These are phyloP conservation scores for Chrysoporthe puriensis DNA, from an alignment of 2,329 filamentous ascomycete genomes.

Conservation along the genomic window DNA sequence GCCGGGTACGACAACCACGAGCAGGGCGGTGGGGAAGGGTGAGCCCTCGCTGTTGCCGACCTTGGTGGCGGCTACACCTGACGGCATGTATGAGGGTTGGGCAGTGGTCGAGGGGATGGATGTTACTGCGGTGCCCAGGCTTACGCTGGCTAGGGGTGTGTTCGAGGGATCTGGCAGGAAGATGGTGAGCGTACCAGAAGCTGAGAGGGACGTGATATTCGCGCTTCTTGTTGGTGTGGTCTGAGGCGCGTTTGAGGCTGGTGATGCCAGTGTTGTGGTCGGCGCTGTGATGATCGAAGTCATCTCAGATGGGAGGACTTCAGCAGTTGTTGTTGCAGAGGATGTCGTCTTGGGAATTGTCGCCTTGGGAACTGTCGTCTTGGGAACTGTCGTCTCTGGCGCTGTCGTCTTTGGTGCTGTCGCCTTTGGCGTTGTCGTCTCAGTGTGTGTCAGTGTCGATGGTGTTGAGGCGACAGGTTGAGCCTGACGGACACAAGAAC, in stretches of 20 bases:
- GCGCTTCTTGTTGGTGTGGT: not conserved
- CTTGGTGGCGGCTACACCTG: not conserved
- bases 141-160: not conserved
- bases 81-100: not conserved
- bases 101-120: not conserved
- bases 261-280: not conserved
- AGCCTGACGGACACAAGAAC: constrained; percentile 36
- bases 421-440: not conserved
- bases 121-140: not conserved
- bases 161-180: not conserved
- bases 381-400: constrained; percentile 16
- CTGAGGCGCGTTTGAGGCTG: not conserved
- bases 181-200: not conserved
- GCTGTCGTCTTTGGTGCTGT: constrained; percentile 26
- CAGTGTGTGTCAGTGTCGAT: constrained; percentile 4
- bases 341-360: not conserved
- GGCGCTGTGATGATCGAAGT: not conserved
- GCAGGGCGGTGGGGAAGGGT: constrained; percentile 9
- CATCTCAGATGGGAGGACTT: not conserved
- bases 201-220: not conserved
- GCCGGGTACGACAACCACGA: constrained; percentile 14
- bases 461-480: constrained; percentile 19
- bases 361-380: constrained; percentile 14
- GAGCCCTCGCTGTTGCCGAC: constrained; percentile 3
- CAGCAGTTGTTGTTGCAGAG: not conserved